Evolutionary conservation across 805 yeast species (phyloP).

Genomic region (Scheffersomyces ergatensis): DNA sequence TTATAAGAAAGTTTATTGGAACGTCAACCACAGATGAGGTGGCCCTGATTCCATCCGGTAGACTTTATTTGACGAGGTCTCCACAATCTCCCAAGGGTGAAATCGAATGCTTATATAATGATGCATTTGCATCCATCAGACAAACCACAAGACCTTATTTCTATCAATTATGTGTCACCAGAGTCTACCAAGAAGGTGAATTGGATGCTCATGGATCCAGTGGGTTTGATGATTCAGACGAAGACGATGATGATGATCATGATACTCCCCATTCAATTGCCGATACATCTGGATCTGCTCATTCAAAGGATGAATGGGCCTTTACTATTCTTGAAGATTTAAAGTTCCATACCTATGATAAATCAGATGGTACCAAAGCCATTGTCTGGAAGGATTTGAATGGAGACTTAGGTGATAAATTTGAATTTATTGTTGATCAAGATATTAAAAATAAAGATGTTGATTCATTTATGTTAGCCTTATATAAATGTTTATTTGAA

Average conservation of each 20-base stretch:
- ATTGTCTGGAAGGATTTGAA: conserved; percentile 79
- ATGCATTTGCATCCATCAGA: conserved; percentile 71
- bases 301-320: conserved; percentile 62
- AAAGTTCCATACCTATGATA: conserved; percentile 50
- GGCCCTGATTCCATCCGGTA: conserved; percentile 74
- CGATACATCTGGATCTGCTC: conserved; percentile 16
- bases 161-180: conserved; percentile 69
- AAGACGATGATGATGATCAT: conserved; percentile 32
- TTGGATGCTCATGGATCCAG: conserved; percentile 39
- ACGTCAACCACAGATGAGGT: conserved; percentile 57
- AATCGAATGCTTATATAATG: conserved; percentile 77
- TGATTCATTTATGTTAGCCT: conserved; percentile 57
- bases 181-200: conserved; percentile 69
- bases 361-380: conserved; percentile 52
- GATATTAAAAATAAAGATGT: conserved; percentile 54
- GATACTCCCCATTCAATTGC: conserved; percentile 18
- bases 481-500: conserved; percentile 73
- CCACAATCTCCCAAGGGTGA: conserved; percentile 85
- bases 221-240: conserved; percentile 48
- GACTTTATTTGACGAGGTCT: conserved; percentile 68
- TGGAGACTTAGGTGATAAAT: conserved; percentile 84
- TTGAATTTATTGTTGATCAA: conserved; percentile 73
- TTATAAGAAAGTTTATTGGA: conserved; percentile 63
- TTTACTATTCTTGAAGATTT: conserved; percentile 65
- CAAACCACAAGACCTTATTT: conserved; percentile 63